Evolutionary conservation across 306 rosid species (phyloP).

Genomic region (Sicyos edulis): DNA sequence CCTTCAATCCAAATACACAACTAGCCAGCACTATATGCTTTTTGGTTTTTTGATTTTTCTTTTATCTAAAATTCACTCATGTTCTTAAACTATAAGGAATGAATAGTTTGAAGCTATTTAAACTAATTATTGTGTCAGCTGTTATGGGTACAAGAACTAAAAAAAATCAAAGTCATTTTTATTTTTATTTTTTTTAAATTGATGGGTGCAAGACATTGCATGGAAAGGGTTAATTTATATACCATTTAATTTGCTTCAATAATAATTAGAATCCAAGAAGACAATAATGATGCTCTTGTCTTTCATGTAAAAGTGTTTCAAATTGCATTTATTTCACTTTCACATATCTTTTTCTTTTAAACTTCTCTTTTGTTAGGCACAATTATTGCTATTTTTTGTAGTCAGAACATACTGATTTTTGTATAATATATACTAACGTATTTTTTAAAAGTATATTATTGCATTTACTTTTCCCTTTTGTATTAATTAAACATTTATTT

Average conservation of each 20-base stretch:
- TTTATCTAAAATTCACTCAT: no score
- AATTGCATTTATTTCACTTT: conserved; percentile 16
- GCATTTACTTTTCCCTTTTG: background rate
- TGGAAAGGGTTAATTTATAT: background rate
- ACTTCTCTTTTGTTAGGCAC: conserved; percentile 14
- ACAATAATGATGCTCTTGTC: conserved; percentile 17
- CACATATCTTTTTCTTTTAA: background rate
- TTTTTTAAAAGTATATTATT: background rate
- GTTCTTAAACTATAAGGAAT: background rate
- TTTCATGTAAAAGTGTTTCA: conserved; percentile 2
- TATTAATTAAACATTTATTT: conserved; percentile 15
- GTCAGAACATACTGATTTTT: background rate
- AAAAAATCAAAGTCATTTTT: background rate
- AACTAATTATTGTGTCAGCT: conserved; percentile 2
- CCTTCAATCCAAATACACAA: no score
- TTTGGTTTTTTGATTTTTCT: no score
- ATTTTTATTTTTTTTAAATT: no score
- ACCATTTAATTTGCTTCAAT: background rate
- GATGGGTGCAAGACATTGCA: conserved; percentile 12
- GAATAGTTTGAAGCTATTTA: background rate
- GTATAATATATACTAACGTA: background rate
- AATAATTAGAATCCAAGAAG: conserved; percentile 16
- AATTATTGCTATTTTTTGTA: background rate
- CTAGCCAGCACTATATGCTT: no score
- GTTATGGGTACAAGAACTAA: background rate